Evolutionary conservation across 1,284 basidiomycete species (phyloP).

Genomic region (Ganoderma resinaceum): DNA sequence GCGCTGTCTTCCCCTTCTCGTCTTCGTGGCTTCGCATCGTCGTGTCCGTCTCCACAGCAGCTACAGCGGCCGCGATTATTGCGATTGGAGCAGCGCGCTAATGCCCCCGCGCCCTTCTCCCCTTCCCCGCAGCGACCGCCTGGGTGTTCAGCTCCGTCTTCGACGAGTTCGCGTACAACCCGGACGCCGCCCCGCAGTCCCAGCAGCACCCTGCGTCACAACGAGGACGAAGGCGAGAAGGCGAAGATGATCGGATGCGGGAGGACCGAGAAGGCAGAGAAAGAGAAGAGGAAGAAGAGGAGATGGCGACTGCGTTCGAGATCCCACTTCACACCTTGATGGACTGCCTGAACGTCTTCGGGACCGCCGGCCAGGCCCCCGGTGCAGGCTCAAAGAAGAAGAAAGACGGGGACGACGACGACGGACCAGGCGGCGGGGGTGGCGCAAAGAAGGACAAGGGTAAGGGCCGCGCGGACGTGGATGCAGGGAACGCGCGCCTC

Average conservation of each 20-base stretch:
- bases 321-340: constrained; percentile 83
- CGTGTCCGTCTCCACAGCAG: background rate
- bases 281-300: constrained; percentile 38
- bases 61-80: background rate
- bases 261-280: background rate
- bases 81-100: background rate
- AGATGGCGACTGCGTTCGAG: constrained; percentile 70
- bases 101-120: constrained; percentile 3
- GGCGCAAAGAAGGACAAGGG: constrained; percentile 51
- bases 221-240: constrained; percentile 18
- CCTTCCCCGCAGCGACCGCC: constrained; percentile 71
- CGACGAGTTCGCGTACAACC: constrained; percentile 72
- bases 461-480: constrained; percentile 51
- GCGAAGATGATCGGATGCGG: background rate
- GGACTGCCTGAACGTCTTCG: constrained; percentile 93
- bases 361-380: constrained; percentile 64
- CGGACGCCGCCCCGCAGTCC: constrained; percentile 41
- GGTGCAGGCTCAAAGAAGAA: constrained; percentile 55
- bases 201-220: constrained; percentile 24
- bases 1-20: background rate
- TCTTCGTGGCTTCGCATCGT: background rate
- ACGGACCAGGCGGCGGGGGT: constrained; percentile 20
- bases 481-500: constrained; percentile 42
- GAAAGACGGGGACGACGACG: constrained; percentile 25
- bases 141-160: constrained; percentile 85